Evolutionary conservation across 768 basidiomycete genomes (phyloP).

Genomic region (Leccinum longicurvipes): DNA sequence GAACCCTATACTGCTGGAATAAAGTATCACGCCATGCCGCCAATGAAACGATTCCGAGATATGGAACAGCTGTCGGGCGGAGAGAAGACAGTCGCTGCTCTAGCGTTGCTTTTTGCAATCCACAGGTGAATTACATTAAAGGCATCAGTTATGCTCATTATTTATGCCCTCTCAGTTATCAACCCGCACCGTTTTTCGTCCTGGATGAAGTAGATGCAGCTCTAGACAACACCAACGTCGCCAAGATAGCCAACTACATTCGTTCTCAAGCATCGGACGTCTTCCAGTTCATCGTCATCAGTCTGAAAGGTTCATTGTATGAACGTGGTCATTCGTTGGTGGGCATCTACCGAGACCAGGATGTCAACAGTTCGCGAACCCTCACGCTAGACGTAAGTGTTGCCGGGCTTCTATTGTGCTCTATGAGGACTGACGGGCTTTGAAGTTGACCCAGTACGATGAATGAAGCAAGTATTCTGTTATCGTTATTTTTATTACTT

Average conservation of each 20-base stretch:
- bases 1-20: slow-evolving; percentile 86
- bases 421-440: slow-evolving; percentile 5
- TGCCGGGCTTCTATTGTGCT: neutral
- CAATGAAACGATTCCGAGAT: slow-evolving; percentile 98
- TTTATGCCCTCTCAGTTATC: slow-evolving; percentile 56
- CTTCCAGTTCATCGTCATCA: slow-evolving; percentile 98
- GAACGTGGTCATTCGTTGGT: slow-evolving; percentile 88
- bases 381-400: slow-evolving; percentile 81
- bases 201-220: slow-evolving; percentile 99
- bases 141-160: neutral
- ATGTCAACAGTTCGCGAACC: slow-evolving; percentile 87
- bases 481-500: slow-evolving; percentile 26
- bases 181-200: slow-evolving; percentile 96
- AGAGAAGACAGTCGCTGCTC: slow-evolving; percentile 96
- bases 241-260: slow-evolving; percentile 93
- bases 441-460: slow-evolving; percentile 29
- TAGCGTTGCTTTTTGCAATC: slow-evolving; percentile 95
- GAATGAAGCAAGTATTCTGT: slow-evolving; percentile 14
- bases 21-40: slow-evolving; percentile 99
- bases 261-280: slow-evolving; percentile 74
- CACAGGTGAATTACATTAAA: slow-evolving; percentile 60
- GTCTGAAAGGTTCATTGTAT: slow-evolving; percentile 89
- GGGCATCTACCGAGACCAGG: slow-evolving; percentile 93
- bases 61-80: slow-evolving; percentile 99
- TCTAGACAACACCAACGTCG: slow-evolving; percentile 97